Base-by-base conservation (phyloP, 768 basidiomycete genomes). In the Suillus placidus region DNA sequence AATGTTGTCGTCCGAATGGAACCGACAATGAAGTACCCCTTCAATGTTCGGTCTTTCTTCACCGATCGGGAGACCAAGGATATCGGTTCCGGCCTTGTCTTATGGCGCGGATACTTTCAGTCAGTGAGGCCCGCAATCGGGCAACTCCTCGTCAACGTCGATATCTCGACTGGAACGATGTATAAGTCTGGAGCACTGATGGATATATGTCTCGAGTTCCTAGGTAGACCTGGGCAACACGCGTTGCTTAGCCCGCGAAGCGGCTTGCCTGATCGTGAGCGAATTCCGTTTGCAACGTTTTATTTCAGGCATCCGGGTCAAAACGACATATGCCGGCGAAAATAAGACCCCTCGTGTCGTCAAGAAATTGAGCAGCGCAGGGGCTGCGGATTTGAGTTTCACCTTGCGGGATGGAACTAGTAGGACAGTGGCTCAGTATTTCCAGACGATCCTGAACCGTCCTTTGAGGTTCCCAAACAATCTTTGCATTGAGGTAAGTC, bases 101-200 rank as follows among this genome's bases (percentile, higher is more conserved):
- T 92, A 0, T 91, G 91, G 91, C 82, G 92, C 4, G 92, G 92
- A 0, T 92, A 90, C 63, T 93, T 94, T 76, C 92, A 93, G 72
- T 90, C 89, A 0, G 83, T 92, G 14, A 82, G 92, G 26, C 91
- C 92, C 4, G 85, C 84, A 0, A 81, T 87, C 20, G 87, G 87
- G 0, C 78, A 79, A 0, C 83, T 94, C 70, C 74, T 92, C 34
- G 80, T 93, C 69, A 94, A 93, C 65, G 82, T 94, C 68, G 92
- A 94, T 67, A 90, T 92, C 56, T 86, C 88, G 0, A 91, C 91
- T 0, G 92, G 88, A 0, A 84, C 87, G 34, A 91, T 94, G 88
- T 93, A 88, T 72, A 86, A 85, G 69, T 76, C 84, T 0, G 92
- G 93, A 0, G 72, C 80, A 0, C 79, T 94, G 2, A 77, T 91